Evolutionary conservation across 352 stramenopile species (phyloP).

Genomic region (Globisporangium nodosum): DNA sequence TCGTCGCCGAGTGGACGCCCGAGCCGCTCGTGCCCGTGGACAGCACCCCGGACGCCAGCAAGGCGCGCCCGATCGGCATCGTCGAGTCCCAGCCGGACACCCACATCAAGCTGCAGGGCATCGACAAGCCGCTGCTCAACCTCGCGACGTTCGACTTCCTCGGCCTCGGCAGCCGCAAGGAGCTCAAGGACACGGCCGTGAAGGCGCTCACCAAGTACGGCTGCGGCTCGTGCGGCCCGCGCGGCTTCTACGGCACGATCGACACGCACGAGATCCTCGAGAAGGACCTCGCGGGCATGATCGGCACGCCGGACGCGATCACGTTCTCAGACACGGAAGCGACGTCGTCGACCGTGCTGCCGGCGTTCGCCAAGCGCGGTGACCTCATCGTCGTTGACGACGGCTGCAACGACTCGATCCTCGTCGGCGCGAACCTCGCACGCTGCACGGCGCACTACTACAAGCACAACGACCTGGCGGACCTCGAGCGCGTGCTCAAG

Average conservation of each 20-base stretch:
- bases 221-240: slow-evolving; percentile 95
- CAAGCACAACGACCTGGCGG: slow-evolving; percentile 97
- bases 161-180: slow-evolving; percentile 74
- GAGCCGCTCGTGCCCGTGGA: slow-evolving; percentile 79
- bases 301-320: slow-evolving; percentile 92
- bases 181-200: slow-evolving; percentile 87
- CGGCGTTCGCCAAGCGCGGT: slow-evolving; percentile 96
- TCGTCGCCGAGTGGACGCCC: slow-evolving; percentile 86
- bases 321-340: slow-evolving; percentile 96
- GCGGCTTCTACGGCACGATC: slow-evolving; percentile 99
- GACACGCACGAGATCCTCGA: slow-evolving; percentile 89
- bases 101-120: slow-evolving; percentile 77
- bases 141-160: slow-evolving; percentile 97
- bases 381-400: slow-evolving; percentile 97
- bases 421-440: slow-evolving; percentile 90
- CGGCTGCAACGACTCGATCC: slow-evolving; percentile 93
- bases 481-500: slow-evolving; percentile 93
- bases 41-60: slow-evolving; percentile 24
- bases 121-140: slow-evolving; percentile 86
- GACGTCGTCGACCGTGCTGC: slow-evolving; percentile 92
- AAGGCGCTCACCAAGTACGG: slow-evolving; percentile 95
- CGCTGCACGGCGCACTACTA: slow-evolving; percentile 94
- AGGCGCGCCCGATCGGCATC: slow-evolving; percentile 54
- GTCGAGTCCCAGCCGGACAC: slow-evolving; percentile 76
- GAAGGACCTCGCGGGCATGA: slow-evolving; percentile 89